phyloP scores from a whole-genome alignment of 306 rosid genomes.

The Cicer pinnatifidum region DNA sequence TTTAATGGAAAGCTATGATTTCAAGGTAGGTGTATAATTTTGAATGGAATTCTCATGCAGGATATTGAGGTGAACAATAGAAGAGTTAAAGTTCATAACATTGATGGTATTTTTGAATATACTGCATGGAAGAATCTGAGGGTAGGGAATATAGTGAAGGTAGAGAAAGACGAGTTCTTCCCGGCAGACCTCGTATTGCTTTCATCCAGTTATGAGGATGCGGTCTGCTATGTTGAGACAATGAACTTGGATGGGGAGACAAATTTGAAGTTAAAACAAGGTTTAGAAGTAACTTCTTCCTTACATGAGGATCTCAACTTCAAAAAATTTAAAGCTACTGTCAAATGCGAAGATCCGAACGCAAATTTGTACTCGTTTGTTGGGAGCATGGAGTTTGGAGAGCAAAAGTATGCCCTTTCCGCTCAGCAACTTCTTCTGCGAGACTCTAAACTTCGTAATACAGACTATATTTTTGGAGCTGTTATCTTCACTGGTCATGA shows the following conservation, averaged over 20 bases:
- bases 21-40: slow-evolving; percentile 16
- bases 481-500: slow-evolving; percentile 88
- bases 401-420: slow-evolving; percentile 66
- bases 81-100: slow-evolving; percentile 66
- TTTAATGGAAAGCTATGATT: not conserved
- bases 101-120: slow-evolving; percentile 53
- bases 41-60: slow-evolving; percentile 50
- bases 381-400: slow-evolving; percentile 74
- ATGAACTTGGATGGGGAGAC: slow-evolving; percentile 65
- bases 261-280: slow-evolving; percentile 86
- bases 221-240: slow-evolving; percentile 81
- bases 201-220: slow-evolving; percentile 88
- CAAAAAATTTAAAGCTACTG: slow-evolving; percentile 59
- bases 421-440: slow-evolving; percentile 91
- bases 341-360: slow-evolving; percentile 94
- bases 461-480: slow-evolving; percentile 82
- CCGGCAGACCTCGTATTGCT: slow-evolving; percentile 91
- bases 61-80: slow-evolving; percentile 84
- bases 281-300: slow-evolving; percentile 74
- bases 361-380: slow-evolving; percentile 85
- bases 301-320: slow-evolving; percentile 61
- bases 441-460: slow-evolving; percentile 94
- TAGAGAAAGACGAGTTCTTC: slow-evolving; percentile 84
- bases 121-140: slow-evolving; percentile 83
- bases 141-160: slow-evolving; percentile 87